A percentile compares a stretch with the other conserved stretches of the same genome.
Evolutionary conservation across 805 yeast genomes (phyloP).

Genomic region (Saccharomycopsis sp.): DNA sequence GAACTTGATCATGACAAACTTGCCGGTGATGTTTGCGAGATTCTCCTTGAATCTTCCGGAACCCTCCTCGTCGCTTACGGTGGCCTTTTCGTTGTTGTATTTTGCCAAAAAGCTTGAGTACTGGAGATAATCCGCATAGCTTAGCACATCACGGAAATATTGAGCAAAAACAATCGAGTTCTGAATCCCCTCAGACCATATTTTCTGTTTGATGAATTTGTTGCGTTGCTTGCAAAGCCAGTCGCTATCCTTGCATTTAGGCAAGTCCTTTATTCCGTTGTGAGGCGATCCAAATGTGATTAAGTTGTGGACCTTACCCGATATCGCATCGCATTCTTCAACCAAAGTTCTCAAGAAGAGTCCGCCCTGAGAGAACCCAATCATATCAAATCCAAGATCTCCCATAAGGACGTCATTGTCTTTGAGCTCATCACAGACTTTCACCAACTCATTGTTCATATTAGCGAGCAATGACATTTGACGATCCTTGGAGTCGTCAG

Average conservation of each 20-base stretch:
- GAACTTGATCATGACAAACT: constrained; percentile 55
- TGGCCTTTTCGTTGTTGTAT: constrained; percentile 52
- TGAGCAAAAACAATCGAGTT: constrained; percentile 61
- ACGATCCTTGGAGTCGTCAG: constrained; percentile 46
- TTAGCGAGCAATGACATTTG: constrained; percentile 52
- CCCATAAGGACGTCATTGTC: constrained; percentile 36
- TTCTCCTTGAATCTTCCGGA: constrained; percentile 31
- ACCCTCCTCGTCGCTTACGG: constrained; percentile 34
- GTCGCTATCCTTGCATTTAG: constrained; percentile 65
- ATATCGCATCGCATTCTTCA: constrained; percentile 45
- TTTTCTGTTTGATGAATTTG: constrained; percentile 52
- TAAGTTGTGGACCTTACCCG: constrained; percentile 39
- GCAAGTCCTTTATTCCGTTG: constrained; percentile 62
- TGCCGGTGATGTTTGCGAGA: constrained; percentile 32
- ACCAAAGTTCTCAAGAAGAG: constrained; percentile 62
- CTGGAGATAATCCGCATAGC: constrained; percentile 47
- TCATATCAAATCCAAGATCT: constrained; percentile 55
- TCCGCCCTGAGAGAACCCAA: constrained; percentile 84
- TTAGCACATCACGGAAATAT: constrained; percentile 53
- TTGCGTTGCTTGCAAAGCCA: constrained; percentile 78
- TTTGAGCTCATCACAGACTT: constrained; percentile 49
- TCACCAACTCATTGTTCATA: constrained; percentile 45
- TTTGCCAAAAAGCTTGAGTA: constrained; percentile 56
- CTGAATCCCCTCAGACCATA: constrained; percentile 55
- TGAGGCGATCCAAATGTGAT: constrained; percentile 81